Evolutionary conservation across 148 eudicot species (phyloP).

Genomic region (Diospyros lotus): DNA sequence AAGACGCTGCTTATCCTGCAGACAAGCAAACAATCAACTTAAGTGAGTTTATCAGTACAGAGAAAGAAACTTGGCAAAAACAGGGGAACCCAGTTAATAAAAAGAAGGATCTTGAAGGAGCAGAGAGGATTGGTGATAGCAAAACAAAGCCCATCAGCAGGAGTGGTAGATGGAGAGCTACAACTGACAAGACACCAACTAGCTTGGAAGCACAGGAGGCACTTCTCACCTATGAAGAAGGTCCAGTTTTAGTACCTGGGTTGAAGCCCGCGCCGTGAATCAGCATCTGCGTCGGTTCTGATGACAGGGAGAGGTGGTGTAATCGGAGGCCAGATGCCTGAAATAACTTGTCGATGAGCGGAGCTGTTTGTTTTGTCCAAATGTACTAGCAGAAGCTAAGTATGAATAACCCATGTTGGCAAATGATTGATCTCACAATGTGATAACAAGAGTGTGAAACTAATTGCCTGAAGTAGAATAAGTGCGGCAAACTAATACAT

Average conservation of each 20-base stretch:
- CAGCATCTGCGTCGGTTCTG: background rate
- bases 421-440: background rate
- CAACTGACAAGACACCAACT: background rate
- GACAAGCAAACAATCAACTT: background rate
- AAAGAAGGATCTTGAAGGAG: background rate
- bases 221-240: constrained; percentile 18
- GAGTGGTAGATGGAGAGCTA: background rate
- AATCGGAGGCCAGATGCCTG: background rate
- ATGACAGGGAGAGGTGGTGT: background rate
- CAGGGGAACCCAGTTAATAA: background rate
- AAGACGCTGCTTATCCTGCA: background rate
- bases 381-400: background rate
- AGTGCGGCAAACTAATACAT: no score
- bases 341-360: background rate
- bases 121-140: background rate
- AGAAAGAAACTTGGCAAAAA: background rate
- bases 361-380: background rate
- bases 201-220: constrained; percentile 11
- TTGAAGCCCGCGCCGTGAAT: constrained; percentile 10
- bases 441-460: background rate
- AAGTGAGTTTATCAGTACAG: background rate
- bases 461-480: background rate
- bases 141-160: background rate
- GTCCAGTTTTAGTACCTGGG: constrained; percentile 26
- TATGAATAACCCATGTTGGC: background rate